Percentiles rank a stretch among this genome's conserved stretches.
Evolutionary conservation across 805 yeast genomes (phyloP).

Genomic region (Metschnikowia santaceciliae): DNA sequence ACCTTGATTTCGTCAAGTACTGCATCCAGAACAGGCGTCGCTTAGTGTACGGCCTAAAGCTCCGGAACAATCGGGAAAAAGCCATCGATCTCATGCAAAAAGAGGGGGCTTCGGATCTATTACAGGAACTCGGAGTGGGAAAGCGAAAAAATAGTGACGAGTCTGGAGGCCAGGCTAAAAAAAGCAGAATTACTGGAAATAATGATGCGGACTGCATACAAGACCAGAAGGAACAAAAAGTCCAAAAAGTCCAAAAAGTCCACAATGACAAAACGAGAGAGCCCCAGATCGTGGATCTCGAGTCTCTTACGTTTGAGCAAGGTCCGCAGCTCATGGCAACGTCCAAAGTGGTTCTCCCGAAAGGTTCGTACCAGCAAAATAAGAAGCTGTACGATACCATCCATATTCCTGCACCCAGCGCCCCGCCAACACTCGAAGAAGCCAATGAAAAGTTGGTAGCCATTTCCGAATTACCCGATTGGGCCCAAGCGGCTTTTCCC

Average conservation of each 20-base stretch:
- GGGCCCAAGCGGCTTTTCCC: constrained; percentile 81
- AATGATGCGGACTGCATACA: too few relatives aligned
- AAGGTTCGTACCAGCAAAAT: constrained; percentile 75
- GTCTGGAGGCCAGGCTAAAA: neutral
- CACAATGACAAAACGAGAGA: constrained; percentile 16
- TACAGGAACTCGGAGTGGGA: constrained; percentile 38
- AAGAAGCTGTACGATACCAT: constrained; percentile 80
- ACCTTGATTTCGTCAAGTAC: constrained; percentile 45
- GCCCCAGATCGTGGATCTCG: constrained; percentile 61
- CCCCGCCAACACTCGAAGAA: constrained; percentile 36
- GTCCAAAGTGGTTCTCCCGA: constrained; percentile 69
- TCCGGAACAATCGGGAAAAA: constrained; percentile 30
- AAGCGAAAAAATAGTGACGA: constrained; percentile 11
- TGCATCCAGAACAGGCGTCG: constrained; percentile 49
- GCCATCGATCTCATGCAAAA: constrained; percentile 44
- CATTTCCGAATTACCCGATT: constrained; percentile 64
- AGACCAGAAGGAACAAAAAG: too few relatives aligned
- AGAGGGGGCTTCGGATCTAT: constrained; percentile 37
- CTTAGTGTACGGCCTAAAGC: constrained; percentile 52
- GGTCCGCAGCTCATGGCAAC: constrained; percentile 67
- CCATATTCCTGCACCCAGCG: constrained; percentile 80
- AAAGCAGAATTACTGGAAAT: too few relatives aligned
- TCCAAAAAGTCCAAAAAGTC: too few relatives aligned
- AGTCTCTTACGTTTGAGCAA: constrained; percentile 61
- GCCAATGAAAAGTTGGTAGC: constrained; percentile 46